Evolutionary conservation across 2,329 filamentous ascomycete species (phyloP).

Genomic region (Shiraia sp.): DNA sequence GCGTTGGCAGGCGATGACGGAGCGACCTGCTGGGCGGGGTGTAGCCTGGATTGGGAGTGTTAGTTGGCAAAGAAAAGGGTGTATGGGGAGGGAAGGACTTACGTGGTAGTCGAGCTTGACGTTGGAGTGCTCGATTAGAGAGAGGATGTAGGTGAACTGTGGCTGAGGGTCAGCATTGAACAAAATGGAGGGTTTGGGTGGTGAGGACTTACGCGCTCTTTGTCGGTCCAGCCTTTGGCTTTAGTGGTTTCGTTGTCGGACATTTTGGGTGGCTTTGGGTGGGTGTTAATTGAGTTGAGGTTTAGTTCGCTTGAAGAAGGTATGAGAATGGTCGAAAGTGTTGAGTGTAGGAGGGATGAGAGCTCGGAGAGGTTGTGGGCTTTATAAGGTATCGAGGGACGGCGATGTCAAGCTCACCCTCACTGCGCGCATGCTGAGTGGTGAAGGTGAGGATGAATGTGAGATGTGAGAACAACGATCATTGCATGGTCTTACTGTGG

Average conservation of each 20-base stretch:
- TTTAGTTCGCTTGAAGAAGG: neutral
- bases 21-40: conserved; percentile 18
- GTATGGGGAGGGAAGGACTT: neutral
- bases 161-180: neutral
- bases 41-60: conserved; percentile 11
- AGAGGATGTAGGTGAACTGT: conserved; percentile 16
- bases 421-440: too few relatives aligned
- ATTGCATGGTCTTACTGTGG: neutral
- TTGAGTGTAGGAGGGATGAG: too few relatives aligned
- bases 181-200: neutral
- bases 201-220: conserved; percentile 12
- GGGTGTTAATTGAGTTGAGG: neutral
- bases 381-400: neutral
- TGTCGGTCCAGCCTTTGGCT: conserved; percentile 18
- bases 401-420: neutral
- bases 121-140: conserved; percentile 12
- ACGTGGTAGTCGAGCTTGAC: conserved; percentile 14
- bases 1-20: conserved; percentile 24
- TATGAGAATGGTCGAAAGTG: neutral
- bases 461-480: neutral
- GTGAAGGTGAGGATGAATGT: neutral
- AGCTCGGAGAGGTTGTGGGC: neutral
- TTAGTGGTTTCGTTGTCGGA: conserved; percentile 13
- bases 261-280: conserved; percentile 8
- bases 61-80: neutral